phyloP scores from a whole-genome alignment of 2,329 filamentous ascomycete genomes.

The Magnaporthales sp. region DNA sequence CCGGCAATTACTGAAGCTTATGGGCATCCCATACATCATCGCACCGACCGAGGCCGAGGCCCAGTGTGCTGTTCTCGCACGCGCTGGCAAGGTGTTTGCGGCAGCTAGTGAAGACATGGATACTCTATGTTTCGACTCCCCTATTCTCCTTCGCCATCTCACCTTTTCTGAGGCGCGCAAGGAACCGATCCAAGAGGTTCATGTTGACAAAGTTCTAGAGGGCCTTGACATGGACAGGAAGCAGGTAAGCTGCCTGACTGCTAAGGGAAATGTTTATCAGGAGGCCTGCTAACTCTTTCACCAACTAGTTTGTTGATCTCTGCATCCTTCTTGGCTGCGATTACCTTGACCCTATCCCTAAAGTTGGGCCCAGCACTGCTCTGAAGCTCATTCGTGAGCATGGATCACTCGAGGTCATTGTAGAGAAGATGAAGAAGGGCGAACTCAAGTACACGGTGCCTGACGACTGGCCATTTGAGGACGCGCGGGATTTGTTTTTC shows the following conservation, averaged over 20 bases:
- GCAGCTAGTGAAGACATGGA: conserved; percentile 99
- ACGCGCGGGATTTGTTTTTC: conserved; percentile 87
- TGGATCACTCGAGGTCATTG: conserved; percentile 76
- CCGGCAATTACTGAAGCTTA: conserved; percentile 80
- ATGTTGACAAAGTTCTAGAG: conserved; percentile 76
- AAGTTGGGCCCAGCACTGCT: conserved; percentile 84
- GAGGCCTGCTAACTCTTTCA: not conserved
- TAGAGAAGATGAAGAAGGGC: conserved; percentile 70
- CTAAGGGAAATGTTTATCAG: not conserved
- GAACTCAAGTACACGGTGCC: conserved; percentile 78
- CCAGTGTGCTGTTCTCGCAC: conserved; percentile 83
- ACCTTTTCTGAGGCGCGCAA: conserved; percentile 97
- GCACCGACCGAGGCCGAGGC: conserved; percentile 96
- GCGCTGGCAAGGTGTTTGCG: conserved; percentile 90
- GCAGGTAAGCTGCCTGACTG: conserved; percentile 46
- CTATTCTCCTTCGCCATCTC: conserved; percentile 82
- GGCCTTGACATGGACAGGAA: conserved; percentile 80
- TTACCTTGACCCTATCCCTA: conserved; percentile 93
- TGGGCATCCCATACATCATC: conserved; percentile 93
- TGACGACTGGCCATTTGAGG: conserved; percentile 93
- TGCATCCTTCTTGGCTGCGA: conserved; percentile 97
- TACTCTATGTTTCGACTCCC: conserved; percentile 88
- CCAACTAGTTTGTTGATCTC: conserved; percentile 78
- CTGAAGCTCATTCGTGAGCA: conserved; percentile 92
- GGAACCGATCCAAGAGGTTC: conserved; percentile 94